These are phyloP conservation scores for Amauroascus niger DNA, from an alignment of 2,329 filamentous ascomycete species.

Conservation along the genomic window DNA sequence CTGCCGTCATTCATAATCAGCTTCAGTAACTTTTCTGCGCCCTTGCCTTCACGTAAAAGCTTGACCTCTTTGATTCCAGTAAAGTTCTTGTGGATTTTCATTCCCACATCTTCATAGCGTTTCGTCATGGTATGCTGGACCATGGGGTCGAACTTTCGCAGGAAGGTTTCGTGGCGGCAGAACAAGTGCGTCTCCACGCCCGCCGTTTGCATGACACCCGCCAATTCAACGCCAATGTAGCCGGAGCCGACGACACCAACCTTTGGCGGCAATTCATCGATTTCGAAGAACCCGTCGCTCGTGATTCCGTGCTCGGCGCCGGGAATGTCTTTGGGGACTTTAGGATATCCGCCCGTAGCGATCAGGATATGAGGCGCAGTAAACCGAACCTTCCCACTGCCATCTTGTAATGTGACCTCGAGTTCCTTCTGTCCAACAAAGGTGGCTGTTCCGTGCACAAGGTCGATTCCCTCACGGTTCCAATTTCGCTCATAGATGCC, in stretches of 20 bases:
- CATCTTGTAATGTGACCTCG: slow-evolving; percentile 37
- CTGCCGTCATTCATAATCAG: slow-evolving; percentile 36
- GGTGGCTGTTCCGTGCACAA: slow-evolving; percentile 41
- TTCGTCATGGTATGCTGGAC: slow-evolving; percentile 44
- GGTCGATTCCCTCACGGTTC: slow-evolving; percentile 42
- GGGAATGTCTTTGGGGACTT: slow-evolving; percentile 33
- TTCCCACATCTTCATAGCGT: slow-evolving; percentile 41
- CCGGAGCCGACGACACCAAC: slow-evolving; percentile 44
- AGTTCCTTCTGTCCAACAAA: slow-evolving; percentile 40
- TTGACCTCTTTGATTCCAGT: slow-evolving; percentile 41
- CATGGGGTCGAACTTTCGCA: slow-evolving; percentile 46
- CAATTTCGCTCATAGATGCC: slow-evolving; percentile 43
- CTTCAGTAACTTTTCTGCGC: slow-evolving; percentile 40
- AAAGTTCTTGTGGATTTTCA: slow-evolving; percentile 41
- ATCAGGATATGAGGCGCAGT: slow-evolving; percentile 42
- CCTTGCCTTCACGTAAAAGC: slow-evolving; percentile 37
- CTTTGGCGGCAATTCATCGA: slow-evolving; percentile 43
- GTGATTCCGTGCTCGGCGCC: slow-evolving; percentile 44
- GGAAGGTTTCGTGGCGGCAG: slow-evolving; percentile 40
- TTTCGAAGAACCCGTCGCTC: slow-evolving; percentile 44
- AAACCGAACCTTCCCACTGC: slow-evolving; percentile 26
- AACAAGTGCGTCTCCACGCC: slow-evolving; percentile 45
- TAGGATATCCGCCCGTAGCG: slow-evolving; percentile 41
- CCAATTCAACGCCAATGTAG: slow-evolving; percentile 45
- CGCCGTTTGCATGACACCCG: slow-evolving; percentile 42